phyloP scores from a whole-genome alignment of 306 rosid genomes.

The Cajanus cajan region DNA sequence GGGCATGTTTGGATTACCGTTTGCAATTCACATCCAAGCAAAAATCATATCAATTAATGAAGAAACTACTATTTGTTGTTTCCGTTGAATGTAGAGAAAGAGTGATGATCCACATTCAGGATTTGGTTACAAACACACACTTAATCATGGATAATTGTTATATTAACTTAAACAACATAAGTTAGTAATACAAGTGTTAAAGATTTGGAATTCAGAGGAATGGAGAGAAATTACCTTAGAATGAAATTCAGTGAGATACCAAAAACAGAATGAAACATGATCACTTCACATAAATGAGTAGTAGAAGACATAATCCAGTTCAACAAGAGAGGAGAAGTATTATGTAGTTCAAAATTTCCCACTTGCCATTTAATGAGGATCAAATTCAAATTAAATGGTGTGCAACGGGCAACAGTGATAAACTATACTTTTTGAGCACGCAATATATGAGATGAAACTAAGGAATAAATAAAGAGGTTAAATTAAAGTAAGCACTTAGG shows the following conservation, averaged over 20 bases:
- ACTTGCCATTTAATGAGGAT: conserved; percentile 3
- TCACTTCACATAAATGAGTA: not conserved
- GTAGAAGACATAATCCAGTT: not conserved
- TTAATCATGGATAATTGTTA: not conserved
- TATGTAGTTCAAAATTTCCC: not conserved
- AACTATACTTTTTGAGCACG: not conserved
- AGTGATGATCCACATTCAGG: too few relatives aligned
- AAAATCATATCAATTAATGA: too few relatives aligned
- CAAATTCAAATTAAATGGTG: not conserved
- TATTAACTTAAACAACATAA: not conserved
- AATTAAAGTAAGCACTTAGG: not conserved
- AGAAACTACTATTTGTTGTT: too few relatives aligned
- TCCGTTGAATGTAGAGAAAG: too few relatives aligned
- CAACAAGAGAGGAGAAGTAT: conserved; percentile 1
- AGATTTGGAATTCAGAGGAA: not conserved
- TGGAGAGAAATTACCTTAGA: conserved; percentile 8
- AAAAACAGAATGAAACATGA: conserved; percentile 8
- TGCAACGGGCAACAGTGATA: not conserved
- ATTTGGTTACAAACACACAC: too few relatives aligned
- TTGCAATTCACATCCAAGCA: too few relatives aligned
- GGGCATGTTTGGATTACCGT: too few relatives aligned
- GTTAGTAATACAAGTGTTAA: not conserved
- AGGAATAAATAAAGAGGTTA: conserved; percentile 13
- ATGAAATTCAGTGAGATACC: conserved; percentile 3
- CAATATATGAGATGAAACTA: not conserved